Conservation (phyloP, 2,329 filamentous ascomycete species). For the Trematosphaeria pertusa region DNA sequence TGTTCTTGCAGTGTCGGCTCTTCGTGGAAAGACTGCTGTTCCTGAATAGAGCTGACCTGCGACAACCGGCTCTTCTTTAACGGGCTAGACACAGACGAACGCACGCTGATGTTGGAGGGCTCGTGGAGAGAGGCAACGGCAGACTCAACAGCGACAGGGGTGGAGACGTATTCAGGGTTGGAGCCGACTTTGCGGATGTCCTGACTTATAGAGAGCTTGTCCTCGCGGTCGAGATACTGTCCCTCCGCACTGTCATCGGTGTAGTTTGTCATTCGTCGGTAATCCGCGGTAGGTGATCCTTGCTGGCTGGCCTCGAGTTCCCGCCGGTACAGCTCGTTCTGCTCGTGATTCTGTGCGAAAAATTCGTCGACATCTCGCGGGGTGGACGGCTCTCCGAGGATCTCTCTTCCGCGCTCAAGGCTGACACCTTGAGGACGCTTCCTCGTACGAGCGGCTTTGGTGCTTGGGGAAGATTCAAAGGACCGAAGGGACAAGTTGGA, state of each 20-base stretch:
- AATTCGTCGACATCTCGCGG: conserved; percentile 56
- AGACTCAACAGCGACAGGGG: conserved; percentile 78
- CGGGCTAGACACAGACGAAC: conserved; percentile 42
- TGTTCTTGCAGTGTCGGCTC: conserved; percentile 33
- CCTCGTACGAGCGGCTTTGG: conserved; percentile 60
- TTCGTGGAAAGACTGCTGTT: conserved; percentile 28
- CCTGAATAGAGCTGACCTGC: conserved; percentile 53
- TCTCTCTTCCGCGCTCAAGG: conserved; percentile 58
- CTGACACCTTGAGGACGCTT: conserved; percentile 62
- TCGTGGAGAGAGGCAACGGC: conserved; percentile 89
- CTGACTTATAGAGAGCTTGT: conserved; percentile 66
- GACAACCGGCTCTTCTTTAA: conserved; percentile 25
- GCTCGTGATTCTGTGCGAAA: conserved; percentile 61
- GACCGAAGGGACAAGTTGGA: conserved; percentile 68
- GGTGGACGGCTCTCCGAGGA: conserved; percentile 48
- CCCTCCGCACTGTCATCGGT: conserved; percentile 64
- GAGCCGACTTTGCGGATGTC: conserved; percentile 74
- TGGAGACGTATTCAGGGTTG: conserved; percentile 79
- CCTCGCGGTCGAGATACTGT: conserved; percentile 59
- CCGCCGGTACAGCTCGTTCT: conserved; percentile 65
- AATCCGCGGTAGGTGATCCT: conserved; percentile 62
- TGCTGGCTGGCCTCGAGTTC: conserved; percentile 55
- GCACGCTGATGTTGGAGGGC: conserved; percentile 73
- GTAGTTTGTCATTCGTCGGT: conserved; percentile 57
- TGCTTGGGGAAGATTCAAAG: conserved; percentile 64